Base-by-base conservation (phyloP, 2,329 filamentous ascomycete species). In the Paraphoma chrysanthemicola region DNA sequence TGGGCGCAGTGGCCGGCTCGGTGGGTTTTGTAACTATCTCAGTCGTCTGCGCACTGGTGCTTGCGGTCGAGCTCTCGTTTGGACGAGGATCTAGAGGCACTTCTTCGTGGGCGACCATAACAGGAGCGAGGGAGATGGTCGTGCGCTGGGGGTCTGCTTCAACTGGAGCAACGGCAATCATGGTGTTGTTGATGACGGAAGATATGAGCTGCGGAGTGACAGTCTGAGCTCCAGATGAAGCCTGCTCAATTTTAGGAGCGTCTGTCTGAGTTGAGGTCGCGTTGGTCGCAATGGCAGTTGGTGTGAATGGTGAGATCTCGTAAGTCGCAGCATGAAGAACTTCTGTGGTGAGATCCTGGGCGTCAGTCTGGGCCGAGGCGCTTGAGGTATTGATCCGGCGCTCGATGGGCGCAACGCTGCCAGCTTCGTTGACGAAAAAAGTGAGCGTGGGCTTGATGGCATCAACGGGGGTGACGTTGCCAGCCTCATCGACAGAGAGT, bases 301-400 rank as follows among this genome's bases (percentile, higher is more conserved):
- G 56, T 17, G 46, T 52, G 18, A 45, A 16, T 3, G 55, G 55
- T 39, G 46, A n/a, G 10, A 48, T 54, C 18, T 44, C 44, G 18
- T 51, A 17, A 14, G 39, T 44, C 17, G 43, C 41, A 28, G 44
- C 29, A 11, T 31, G 41, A 16, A 45, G 41, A 17, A 57, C 43
- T 8, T 56, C 30, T 23, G 10, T 53, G 12, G 46, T 42, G 14
- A 60, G 54, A 31, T 39, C 33, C 16, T 30, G 39, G 29, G 42
- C 46, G 11, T 58, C 49, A 8, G 61, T 62, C 51, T 62, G 56
- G 14, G 43, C 49, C 4, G 47, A 45, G 4, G 44, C 23, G 39
- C 47, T 46, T 3, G 51, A 28, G 12, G 47, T 45, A 4, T 50
- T 45, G 43, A 36, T 42, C 18, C 36, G 23, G n/a, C 44, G 53